Evolutionary conservation across 768 basidiomycete species (phyloP).

Genomic region (Royoungia palumana): DNA sequence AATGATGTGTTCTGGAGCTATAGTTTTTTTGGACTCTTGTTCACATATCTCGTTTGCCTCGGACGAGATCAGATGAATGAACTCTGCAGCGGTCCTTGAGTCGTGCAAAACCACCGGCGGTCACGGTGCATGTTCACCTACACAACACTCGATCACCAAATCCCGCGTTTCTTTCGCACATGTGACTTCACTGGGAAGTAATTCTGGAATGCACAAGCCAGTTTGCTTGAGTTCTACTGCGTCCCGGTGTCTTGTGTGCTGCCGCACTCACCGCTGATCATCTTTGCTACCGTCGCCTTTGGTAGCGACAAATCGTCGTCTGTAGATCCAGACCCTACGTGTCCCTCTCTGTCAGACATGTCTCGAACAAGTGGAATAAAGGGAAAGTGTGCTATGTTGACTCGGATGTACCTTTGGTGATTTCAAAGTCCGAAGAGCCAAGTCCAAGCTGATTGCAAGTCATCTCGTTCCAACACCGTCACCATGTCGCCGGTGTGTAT

Average conservation of each 20-base stretch:
- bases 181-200: slow-evolving; percentile 81
- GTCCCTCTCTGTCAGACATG: slow-evolving; percentile 93
- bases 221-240: slow-evolving; percentile 6
- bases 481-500: slow-evolving; percentile 20
- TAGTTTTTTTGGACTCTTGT: slow-evolving; percentile 97
- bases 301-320: slow-evolving; percentile 95
- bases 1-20: slow-evolving; percentile 96
- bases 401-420: slow-evolving; percentile 2
- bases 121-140: slow-evolving; percentile 68
- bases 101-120: slow-evolving; percentile 2
- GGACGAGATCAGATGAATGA: slow-evolving; percentile 95
- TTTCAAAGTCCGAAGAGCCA: slow-evolving; percentile 40
- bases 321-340: slow-evolving; percentile 55
- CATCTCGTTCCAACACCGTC: not conserved
- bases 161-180: slow-evolving; percentile 97
- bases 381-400: too few relatives aligned
- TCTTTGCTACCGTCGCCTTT: slow-evolving; percentile 96
- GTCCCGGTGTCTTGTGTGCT: slow-evolving; percentile 1
- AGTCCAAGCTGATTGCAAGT: too few relatives aligned
- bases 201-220: slow-evolving; percentile 49
- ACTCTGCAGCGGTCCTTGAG: slow-evolving; percentile 57
- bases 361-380: not conserved
- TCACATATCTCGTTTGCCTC: slow-evolving; percentile 99
- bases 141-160: slow-evolving; percentile 96
- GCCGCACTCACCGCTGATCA: slow-evolving; percentile 72